Percentiles rank a stretch among this genome's conserved stretches.
These are phyloP conservation scores for Beauveria rudraprayagi DNA, from an alignment of 2,329 filamentous ascomycete genomes.

Conservation along the genomic window DNA sequence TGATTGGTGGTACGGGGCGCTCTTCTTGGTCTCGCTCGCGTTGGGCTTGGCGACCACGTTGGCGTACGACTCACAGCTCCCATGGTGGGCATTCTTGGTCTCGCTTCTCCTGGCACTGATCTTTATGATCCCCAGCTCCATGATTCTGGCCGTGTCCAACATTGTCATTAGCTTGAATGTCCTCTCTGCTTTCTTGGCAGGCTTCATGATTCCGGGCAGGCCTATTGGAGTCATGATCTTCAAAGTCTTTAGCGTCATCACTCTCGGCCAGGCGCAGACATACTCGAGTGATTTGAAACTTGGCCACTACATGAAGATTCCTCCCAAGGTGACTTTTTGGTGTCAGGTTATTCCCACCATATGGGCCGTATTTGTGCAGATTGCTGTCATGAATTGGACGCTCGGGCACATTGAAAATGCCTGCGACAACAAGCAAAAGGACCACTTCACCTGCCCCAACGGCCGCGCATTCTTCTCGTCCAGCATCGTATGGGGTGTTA, in stretches of 20 bases:
- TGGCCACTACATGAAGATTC: constrained; percentile 43
- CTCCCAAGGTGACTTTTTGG: constrained; percentile 28
- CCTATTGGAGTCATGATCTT: constrained; percentile 21
- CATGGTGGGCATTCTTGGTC: constrained; percentile 23
- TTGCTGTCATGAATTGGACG: constrained; percentile 37
- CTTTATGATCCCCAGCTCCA: constrained; percentile 19
- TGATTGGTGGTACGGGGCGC: constrained; percentile 31
- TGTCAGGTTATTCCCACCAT: constrained; percentile 34
- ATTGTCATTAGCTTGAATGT: constrained; percentile 32
- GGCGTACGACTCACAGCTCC: constrained; percentile 20
- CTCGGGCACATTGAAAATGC: constrained; percentile 39
- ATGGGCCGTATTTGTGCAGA: constrained; percentile 38
- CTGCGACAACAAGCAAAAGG: constrained; percentile 26
- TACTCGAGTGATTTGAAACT: constrained; percentile 42
- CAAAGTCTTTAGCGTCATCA: constrained; percentile 20
- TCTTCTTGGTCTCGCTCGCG: constrained; percentile 25
- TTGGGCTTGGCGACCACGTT: constrained; percentile 23
- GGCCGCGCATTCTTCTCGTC: constrained; percentile 40
- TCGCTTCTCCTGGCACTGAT: constrained; percentile 19
- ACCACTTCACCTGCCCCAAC: constrained; percentile 31
- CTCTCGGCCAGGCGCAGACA: constrained; percentile 33
- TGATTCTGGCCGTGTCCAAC: constrained; percentile 28
- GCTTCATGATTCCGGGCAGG: constrained; percentile 19
- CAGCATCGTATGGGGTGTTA: constrained; percentile 49
- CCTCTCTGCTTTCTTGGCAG: constrained; percentile 29